Percentiles rank a stretch among this genome's conserved stretches.
These are phyloP conservation scores for Cicer chorassanicum DNA, from an alignment of 306 rosid genomes.

Conservation along the genomic window DNA sequence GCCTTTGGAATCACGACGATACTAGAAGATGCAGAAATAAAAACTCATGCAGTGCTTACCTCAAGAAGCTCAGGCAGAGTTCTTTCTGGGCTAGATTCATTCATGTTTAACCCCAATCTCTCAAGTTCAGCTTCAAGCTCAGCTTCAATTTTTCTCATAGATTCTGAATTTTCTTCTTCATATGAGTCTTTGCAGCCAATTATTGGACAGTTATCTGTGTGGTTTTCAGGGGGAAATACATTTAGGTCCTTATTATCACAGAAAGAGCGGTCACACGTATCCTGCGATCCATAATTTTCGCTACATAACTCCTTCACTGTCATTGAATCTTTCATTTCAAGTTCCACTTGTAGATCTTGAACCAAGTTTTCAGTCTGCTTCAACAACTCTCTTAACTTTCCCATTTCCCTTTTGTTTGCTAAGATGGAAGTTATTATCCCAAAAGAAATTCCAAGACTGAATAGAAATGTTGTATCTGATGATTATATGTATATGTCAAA, in stretches of 20 bases:
- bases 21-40: not conserved
- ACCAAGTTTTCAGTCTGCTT: constrained; percentile 80
- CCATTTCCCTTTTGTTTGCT: constrained; percentile 60
- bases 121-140: constrained; percentile 99
- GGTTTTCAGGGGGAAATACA: constrained; percentile 55
- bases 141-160: constrained; percentile 88
- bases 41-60: constrained; percentile 51
- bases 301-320: constrained; percentile 77
- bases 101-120: constrained; percentile 77
- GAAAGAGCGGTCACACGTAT: constrained; percentile 52
- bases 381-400: constrained; percentile 61
- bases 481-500: constrained; percentile 47
- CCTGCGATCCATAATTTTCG: constrained; percentile 64
- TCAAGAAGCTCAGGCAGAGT: constrained; percentile 64
- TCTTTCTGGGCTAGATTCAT: constrained; percentile 55
- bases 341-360: constrained; percentile 90
- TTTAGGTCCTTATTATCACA: constrained; percentile 43
- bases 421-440: constrained; percentile 67
- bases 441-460: constrained; percentile 77
- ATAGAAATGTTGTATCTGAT: constrained; percentile 58
- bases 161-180: constrained; percentile 62
- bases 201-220: constrained; percentile 47
- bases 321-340: constrained; percentile 83
- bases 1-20: not conserved
- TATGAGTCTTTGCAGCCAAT: constrained; percentile 46